Conservation (phyloP, 2,329 filamentous ascomycete genomes). For the Sporothrix dimorphospora region DNA sequence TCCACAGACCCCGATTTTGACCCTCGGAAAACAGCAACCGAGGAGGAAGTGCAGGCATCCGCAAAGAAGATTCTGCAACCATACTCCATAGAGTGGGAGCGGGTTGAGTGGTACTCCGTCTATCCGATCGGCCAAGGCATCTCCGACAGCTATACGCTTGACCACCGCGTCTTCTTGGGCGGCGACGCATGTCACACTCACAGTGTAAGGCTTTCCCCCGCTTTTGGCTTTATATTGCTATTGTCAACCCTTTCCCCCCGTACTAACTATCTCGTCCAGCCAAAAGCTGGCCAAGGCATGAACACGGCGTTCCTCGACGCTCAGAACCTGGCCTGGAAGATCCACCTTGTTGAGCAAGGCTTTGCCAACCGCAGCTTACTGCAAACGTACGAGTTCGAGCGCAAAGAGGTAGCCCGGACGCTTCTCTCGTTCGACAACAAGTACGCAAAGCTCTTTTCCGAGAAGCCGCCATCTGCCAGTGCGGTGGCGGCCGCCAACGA, state of each 20-base stretch:
- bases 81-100: slow-evolving; percentile 68
- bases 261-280: slow-evolving; percentile 38
- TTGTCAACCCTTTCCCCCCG: slow-evolving; percentile 42
- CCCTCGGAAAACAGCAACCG: slow-evolving; percentile 65
- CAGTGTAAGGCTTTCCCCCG: slow-evolving; percentile 55
- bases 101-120: slow-evolving; percentile 74
- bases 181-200: slow-evolving; percentile 82
- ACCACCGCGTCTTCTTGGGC: slow-evolving; percentile 72
- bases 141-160: slow-evolving; percentile 66
- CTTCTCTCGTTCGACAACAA: slow-evolving; percentile 84
- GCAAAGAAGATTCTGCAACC: slow-evolving; percentile 68
- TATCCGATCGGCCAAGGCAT: slow-evolving; percentile 78
- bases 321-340: slow-evolving; percentile 93
- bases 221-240: not conserved
- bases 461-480: slow-evolving; percentile 70
- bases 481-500: slow-evolving; percentile 62
- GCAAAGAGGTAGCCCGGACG: slow-evolving; percentile 81
- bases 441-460: slow-evolving; percentile 88
- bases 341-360: slow-evolving; percentile 84
- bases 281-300: slow-evolving; percentile 80
- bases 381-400: slow-evolving; percentile 83
- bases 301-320: slow-evolving; percentile 80
- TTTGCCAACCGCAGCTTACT: slow-evolving; percentile 76
- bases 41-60: slow-evolving; percentile 64
- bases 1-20: slow-evolving; percentile 64